Percentiles rank a stretch among this genome's conserved stretches.
Conservation (phyloP, 345 rosid species). For the Corchorus olitorius region DNA sequence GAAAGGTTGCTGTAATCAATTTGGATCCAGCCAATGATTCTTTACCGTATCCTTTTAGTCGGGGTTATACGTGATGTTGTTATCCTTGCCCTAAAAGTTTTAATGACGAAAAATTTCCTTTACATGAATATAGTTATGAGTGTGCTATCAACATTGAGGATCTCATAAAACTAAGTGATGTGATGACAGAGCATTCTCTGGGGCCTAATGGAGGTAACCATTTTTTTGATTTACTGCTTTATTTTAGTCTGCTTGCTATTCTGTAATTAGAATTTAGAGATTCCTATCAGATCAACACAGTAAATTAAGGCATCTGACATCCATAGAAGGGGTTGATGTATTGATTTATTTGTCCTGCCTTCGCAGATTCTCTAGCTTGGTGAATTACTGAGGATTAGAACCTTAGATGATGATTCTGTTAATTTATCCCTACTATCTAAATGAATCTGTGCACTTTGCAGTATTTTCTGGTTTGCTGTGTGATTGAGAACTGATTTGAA, state of each 20-base stretch:
- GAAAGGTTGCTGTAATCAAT: constrained; percentile 90
- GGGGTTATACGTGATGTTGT: neutral
- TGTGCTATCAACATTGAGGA: constrained; percentile 89
- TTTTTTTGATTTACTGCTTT: neutral
- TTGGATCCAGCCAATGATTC: constrained; percentile 93
- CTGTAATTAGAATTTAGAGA: neutral
- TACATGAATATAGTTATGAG: constrained; percentile 64
- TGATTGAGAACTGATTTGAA: neutral
- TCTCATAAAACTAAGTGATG: constrained; percentile 75
- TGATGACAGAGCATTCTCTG: constrained; percentile 79
- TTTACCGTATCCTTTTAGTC: constrained; percentile 71
- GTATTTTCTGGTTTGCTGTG: constrained; percentile 1
- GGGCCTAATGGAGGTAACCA: constrained; percentile 92
- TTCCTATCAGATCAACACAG: neutral
- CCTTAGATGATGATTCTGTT: neutral
- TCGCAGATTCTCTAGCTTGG: neutral
- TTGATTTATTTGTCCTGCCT: constrained; percentile 4
- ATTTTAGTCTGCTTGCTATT: neutral
- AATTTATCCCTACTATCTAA: constrained; percentile 3
- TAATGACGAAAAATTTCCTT: constrained; percentile 31
- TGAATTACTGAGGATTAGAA: neutral
- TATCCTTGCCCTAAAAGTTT: neutral
- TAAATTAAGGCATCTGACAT: neutral
- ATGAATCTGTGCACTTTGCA: neutral
- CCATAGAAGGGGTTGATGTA: neutral